Conservation (phyloP, 2,329 filamentous ascomycete genomes). For the Ilyonectria destructans region DNA sequence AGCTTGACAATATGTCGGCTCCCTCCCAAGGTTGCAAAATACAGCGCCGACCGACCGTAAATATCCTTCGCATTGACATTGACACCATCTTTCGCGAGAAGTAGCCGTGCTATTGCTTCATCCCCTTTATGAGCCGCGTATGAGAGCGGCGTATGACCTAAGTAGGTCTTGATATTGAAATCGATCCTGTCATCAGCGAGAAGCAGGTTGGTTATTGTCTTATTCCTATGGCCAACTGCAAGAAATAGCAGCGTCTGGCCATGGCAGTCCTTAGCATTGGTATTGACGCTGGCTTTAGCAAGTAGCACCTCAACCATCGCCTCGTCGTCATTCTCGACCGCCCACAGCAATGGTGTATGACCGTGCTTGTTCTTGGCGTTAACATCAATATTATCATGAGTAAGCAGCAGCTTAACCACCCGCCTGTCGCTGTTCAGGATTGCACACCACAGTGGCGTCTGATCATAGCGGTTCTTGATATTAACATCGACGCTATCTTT, state of each 20-base stretch:
- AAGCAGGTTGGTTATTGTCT: background rate
- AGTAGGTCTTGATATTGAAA: background rate
- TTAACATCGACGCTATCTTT: background rate
- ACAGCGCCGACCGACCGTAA: background rate
- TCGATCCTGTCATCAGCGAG: background rate
- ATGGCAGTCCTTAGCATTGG: background rate
- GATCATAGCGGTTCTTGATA: background rate
- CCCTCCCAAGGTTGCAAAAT: background rate
- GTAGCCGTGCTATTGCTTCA: background rate
- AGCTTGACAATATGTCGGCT: background rate
- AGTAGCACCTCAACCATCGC: background rate
- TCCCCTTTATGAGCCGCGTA: constrained; percentile 1
- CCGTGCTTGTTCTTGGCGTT: too few relatives aligned
- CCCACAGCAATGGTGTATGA: too few relatives aligned
- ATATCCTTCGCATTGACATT: constrained; percentile 5
- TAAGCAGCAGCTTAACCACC: too few relatives aligned
- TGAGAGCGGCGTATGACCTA: background rate
- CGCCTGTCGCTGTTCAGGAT: background rate
- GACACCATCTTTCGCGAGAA: constrained; percentile 9
- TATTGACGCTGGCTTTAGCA: background rate
- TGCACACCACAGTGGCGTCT: background rate
- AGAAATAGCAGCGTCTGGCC: background rate
- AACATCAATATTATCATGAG: too few relatives aligned
- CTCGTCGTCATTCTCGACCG: too few relatives aligned
- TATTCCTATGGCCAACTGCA: background rate